phyloP scores from a whole-genome alignment of 495 filamentous ascomycete genomes.

The Trichocladium antarcticum region DNA sequence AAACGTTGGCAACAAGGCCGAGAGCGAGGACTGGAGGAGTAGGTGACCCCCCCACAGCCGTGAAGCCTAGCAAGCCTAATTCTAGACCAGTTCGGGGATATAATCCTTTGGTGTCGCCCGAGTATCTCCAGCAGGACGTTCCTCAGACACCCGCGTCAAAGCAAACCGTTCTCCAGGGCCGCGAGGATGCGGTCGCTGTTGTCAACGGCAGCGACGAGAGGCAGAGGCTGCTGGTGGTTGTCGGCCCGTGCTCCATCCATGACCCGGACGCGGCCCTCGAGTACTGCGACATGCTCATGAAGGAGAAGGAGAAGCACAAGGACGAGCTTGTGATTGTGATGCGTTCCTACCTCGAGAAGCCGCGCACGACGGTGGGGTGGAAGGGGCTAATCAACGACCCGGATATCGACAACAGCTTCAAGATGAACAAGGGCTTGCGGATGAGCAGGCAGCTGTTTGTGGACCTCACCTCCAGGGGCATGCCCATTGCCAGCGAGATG shows the following conservation, averaged over 20 bases:
- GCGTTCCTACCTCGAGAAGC: slow-evolving; percentile 98
- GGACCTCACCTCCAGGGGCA: slow-evolving; percentile 84
- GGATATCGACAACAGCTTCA: slow-evolving; percentile 95
- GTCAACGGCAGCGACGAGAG: slow-evolving; percentile 69
- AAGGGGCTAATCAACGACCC: slow-evolving; percentile 99
- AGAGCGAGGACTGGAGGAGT: slow-evolving; percentile 89
- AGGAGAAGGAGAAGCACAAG: slow-evolving; percentile 79
- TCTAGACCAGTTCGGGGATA: slow-evolving; percentile 61
- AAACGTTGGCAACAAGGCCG: slow-evolving; percentile 67
- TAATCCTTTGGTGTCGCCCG: slow-evolving; percentile 87
- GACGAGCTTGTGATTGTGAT: slow-evolving; percentile 90
- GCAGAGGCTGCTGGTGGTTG: slow-evolving; percentile 74
- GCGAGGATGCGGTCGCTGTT: slow-evolving; percentile 69
- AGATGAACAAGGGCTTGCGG: slow-evolving; percentile 95
- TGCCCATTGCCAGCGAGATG: slow-evolving; percentile 99
- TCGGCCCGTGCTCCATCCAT: slow-evolving; percentile 96
- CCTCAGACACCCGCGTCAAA: slow-evolving; percentile 65
- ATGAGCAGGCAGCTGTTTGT: slow-evolving; percentile 85
- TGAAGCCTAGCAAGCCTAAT: neutral
- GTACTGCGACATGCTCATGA: slow-evolving; percentile 77
- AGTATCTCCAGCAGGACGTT: slow-evolving; percentile 93
- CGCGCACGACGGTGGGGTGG: slow-evolving; percentile 96
- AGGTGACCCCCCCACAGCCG: slow-evolving; percentile 21
- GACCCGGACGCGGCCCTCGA: slow-evolving; percentile 85
- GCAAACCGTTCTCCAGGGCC: slow-evolving; percentile 65